Evolutionary conservation across 352 stramenopile species (phyloP).

Genomic region (Globisporangium paddicum): DNA sequence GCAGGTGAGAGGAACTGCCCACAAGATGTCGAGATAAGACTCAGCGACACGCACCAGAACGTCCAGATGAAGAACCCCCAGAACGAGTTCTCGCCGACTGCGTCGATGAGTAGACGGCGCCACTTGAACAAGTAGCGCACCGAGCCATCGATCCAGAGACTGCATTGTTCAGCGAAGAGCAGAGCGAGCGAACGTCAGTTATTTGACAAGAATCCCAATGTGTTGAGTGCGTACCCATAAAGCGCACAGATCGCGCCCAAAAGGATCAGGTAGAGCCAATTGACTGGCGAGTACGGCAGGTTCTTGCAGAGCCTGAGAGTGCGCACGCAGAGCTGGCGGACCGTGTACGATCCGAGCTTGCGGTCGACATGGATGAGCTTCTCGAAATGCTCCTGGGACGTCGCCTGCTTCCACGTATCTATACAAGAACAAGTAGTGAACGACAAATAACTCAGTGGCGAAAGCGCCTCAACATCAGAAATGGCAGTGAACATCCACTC

Average conservation of each 20-base stretch:
- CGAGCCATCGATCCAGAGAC: conserved; percentile 61
- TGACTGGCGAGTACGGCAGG: conserved; percentile 77
- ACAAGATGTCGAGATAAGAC: conserved; percentile 52
- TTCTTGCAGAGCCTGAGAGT: conserved; percentile 68
- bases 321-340: conserved; percentile 51
- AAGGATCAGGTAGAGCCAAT: conserved; percentile 70
- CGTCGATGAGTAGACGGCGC: conserved; percentile 49
- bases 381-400: conserved; percentile 62
- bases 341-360: conserved; percentile 37
- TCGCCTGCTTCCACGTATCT: conserved; percentile 74
- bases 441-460: no score
- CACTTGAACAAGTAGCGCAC: conserved; percentile 63
- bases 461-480: no score
- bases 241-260: conserved; percentile 52
- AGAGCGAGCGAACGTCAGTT: not conserved
- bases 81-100: conserved; percentile 51
- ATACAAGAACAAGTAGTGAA: not conserved
- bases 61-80: conserved; percentile 58
- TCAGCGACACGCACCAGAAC: conserved; percentile 52
- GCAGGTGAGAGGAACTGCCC: conserved; percentile 53
- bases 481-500: not conserved
- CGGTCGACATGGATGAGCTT: conserved; percentile 46
- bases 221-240: conserved; percentile 40
- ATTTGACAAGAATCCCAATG: no score
- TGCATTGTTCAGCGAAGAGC: conserved; percentile 16